Evolutionary conservation across 257 asterid genomes (phyloP).

Genomic region (Henckelia pumila): DNA sequence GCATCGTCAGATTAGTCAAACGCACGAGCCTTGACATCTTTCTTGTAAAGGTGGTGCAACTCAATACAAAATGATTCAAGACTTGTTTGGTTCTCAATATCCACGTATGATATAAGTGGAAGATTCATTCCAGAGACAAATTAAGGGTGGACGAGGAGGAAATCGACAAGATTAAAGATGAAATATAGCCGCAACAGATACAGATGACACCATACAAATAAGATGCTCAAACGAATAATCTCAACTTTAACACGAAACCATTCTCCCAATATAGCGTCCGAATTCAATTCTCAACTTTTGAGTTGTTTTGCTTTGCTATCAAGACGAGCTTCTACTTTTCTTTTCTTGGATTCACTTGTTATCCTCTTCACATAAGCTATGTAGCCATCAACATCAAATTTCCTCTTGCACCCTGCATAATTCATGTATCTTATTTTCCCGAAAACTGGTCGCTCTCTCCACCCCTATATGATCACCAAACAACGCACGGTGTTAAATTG

Average conservation of each 20-base stretch:
- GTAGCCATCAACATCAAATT: constrained; percentile 83
- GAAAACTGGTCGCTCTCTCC: constrained; percentile 81
- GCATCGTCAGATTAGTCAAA: not conserved
- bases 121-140: not conserved
- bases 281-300: constrained; percentile 18
- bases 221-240: not conserved
- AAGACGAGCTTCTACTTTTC: constrained; percentile 59
- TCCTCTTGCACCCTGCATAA: constrained; percentile 92
- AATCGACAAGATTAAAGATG: not conserved
- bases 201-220: not conserved
- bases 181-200: too few species aligned
- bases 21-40: not conserved
- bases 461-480: constrained; percentile 48
- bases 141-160: not conserved
- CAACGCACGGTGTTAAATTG: not conserved
- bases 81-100: not conserved
- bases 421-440: constrained; percentile 97
- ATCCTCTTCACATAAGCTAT: constrained; percentile 63
- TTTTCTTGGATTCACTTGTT: constrained; percentile 69
- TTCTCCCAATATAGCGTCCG: not conserved
- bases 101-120: not conserved
- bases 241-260: not conserved
- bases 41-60: not conserved
- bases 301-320: constrained; percentile 44
- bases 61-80: not conserved